Conservation (phyloP, 1,284 basidiomycete genomes). For the Coniferiporia weirii region DNA sequence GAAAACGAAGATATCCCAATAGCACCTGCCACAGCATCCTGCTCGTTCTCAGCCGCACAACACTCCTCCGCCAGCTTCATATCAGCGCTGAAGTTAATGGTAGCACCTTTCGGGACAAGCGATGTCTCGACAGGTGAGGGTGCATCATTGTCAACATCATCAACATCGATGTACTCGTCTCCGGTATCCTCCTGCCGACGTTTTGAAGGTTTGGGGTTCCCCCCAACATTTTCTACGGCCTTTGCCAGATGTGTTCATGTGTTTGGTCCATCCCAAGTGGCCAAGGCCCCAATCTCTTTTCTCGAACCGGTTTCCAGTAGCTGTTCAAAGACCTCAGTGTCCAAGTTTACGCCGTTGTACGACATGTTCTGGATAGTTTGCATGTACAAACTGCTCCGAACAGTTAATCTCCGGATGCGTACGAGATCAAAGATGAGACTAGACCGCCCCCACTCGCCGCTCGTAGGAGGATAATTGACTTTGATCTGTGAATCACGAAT, state of each 20-base stretch:
- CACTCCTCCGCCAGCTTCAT: conserved; percentile 65
- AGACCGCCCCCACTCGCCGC: conserved; percentile 32
- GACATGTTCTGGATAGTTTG: conserved; percentile 62
- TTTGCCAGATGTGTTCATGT: conserved; percentile 46
- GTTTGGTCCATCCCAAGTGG: conserved; percentile 43
- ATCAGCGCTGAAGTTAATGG: conserved; percentile 81
- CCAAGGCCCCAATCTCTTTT: conserved; percentile 44
- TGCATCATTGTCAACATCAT: conserved; percentile 5
- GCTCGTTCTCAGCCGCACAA: conserved; percentile 33
- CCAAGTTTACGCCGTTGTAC: conserved; percentile 49
- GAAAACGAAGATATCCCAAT: conserved; percentile 41
- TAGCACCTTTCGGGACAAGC: conserved; percentile 61
- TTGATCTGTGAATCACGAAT: conserved; percentile 64
- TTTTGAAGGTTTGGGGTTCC: conserved; percentile 21
- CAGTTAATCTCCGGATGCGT: conserved; percentile 33
- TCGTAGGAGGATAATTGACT: conserved; percentile 37
- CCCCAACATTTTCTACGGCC: conserved; percentile 43
- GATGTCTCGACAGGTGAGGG: conserved; percentile 10
- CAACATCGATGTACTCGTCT: conserved; percentile 3
- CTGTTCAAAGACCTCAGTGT: conserved; percentile 35
- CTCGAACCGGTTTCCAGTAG: conserved; percentile 49
- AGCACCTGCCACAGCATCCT: conserved; percentile 24
- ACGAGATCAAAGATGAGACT: conserved; percentile 56
- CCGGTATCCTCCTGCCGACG: conserved; percentile 8
- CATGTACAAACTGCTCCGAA: conserved; percentile 39